Conservation (phyloP, 2,329 filamentous ascomycete genomes). For the Botryotinia convoluta region DNA sequence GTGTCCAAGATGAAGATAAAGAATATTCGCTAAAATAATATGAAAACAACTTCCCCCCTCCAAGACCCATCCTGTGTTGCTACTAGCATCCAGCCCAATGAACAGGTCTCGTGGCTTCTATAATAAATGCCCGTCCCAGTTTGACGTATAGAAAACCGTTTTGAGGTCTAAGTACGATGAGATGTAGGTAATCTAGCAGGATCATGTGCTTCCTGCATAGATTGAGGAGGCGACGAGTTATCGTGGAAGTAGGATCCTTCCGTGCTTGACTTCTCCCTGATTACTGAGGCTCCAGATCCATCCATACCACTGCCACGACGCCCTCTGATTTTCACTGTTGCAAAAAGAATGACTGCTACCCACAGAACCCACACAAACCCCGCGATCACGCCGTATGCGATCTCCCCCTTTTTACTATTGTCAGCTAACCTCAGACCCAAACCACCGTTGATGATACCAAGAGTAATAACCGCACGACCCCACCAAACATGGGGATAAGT, state of each 20-base stretch:
- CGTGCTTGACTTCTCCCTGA: neutral
- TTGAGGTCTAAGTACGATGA: neutral
- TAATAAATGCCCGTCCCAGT: accelerated
- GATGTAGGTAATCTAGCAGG: neutral
- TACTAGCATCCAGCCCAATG: neutral
- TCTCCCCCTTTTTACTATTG: slow-evolving; percentile 43
- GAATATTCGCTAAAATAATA: neutral
- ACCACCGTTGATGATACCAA: slow-evolving; percentile 64
- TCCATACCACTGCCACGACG: neutral
- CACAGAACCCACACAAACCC: slow-evolving; percentile 51
- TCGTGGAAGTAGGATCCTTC: slow-evolving; percentile 6
- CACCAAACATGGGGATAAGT: slow-evolving; percentile 58
- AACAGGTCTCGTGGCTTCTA: neutral
- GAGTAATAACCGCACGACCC: slow-evolving; percentile 54
- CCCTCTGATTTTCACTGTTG: slow-evolving; percentile 8
- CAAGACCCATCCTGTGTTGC: neutral
- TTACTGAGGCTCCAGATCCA: neutral
- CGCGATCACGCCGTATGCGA: slow-evolving; percentile 57
- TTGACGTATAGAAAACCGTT: neutral
- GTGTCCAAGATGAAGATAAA: neutral
- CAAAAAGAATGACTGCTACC: slow-evolving; percentile 36
- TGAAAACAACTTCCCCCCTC: no score
- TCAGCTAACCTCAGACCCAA: slow-evolving; percentile 54
- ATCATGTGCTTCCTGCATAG: neutral
- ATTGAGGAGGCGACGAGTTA: neutral